phyloP scores from a whole-genome alignment of 768 basidiomycete species.

The Pleurotus tuber-regium region DNA sequence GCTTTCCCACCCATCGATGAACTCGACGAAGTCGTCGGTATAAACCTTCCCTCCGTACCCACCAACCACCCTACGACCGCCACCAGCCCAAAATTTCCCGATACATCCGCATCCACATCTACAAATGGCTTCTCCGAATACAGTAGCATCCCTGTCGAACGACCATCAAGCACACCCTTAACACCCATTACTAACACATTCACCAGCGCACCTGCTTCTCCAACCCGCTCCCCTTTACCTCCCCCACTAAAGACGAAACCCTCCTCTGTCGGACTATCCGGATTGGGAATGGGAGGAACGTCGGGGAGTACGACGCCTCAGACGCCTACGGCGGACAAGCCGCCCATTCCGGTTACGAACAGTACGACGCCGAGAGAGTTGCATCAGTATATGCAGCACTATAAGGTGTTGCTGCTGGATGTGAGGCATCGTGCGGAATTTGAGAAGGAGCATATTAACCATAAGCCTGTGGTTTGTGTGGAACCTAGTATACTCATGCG shows the following conservation, averaged over 20 bases:
- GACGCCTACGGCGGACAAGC: slow-evolving; percentile 41
- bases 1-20: slow-evolving; percentile 80
- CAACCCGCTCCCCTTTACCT: slow-evolving; percentile 34
- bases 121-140: slow-evolving; percentile 4
- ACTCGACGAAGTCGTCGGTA: slow-evolving; percentile 53
- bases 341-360: slow-evolving; percentile 54
- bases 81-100: slow-evolving; percentile 24
- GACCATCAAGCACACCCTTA: slow-evolving; percentile 66
- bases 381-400: slow-evolving; percentile 46
- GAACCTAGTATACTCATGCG: slow-evolving; percentile 78
- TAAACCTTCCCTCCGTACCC: slow-evolving; percentile 49
- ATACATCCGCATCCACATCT: slow-evolving; percentile 8
- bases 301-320: slow-evolving; percentile 27
- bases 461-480: slow-evolving; percentile 72
- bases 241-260: slow-evolving; percentile 39
- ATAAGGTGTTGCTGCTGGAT: slow-evolving; percentile 75
- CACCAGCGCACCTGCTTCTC: slow-evolving; percentile 63
- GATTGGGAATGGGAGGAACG: not conserved
- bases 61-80: slow-evolving; percentile 28
- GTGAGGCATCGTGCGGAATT: slow-evolving; percentile 79
- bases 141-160: slow-evolving; percentile 17
- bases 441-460: slow-evolving; percentile 68
- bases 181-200: slow-evolving; percentile 51
- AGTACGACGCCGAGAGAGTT: slow-evolving; percentile 60
- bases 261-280: not conserved